phyloP scores from a whole-genome alignment of 805 yeast species.

The Metschnikowia lunata region DNA sequence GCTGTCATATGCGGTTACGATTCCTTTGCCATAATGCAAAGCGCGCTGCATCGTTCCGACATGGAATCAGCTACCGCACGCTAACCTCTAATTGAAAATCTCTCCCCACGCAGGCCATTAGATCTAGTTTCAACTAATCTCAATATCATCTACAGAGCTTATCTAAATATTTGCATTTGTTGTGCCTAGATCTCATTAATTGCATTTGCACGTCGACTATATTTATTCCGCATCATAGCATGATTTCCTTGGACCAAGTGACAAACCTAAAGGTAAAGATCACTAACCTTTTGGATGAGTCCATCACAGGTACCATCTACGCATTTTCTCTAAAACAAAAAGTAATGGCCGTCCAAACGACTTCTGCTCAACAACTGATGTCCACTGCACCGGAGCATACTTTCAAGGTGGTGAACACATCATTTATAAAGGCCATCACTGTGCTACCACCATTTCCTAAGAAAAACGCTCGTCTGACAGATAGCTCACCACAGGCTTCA shows the following conservation, averaged over 20 bases:
- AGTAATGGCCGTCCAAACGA: conserved; percentile 34
- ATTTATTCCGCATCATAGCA: conserved; percentile 1
- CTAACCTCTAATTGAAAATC: conserved; percentile 5
- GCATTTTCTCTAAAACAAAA: conserved; percentile 51
- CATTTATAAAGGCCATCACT: conserved; percentile 52
- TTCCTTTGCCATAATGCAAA: too few relatives aligned
- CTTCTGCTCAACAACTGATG: not conserved
- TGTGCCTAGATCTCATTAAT: not conserved
- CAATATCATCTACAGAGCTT: too few relatives aligned
- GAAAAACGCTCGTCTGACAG: conserved; percentile 26
- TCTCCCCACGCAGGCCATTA: not conserved
- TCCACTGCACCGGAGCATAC: conserved; percentile 14
- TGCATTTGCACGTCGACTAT: not conserved
- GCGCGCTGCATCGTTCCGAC: conserved; percentile 7
- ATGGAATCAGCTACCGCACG: conserved; percentile 1
- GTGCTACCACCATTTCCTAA: conserved; percentile 29
- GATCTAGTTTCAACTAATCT: too few relatives aligned
- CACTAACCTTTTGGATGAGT: conserved; percentile 54
- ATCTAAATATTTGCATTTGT: not conserved
- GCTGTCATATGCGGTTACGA: too few relatives aligned
- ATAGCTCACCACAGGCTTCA: conserved; percentile 12
- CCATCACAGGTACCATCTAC: conserved; percentile 58
- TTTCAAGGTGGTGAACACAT: conserved; percentile 52
- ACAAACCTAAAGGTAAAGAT: conserved; percentile 46
- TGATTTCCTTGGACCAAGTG: conserved; percentile 16